phyloP scores from a whole-genome alignment of 495 filamentous ascomycete genomes.

The Penicillium cosmopolitanum region DNA sequence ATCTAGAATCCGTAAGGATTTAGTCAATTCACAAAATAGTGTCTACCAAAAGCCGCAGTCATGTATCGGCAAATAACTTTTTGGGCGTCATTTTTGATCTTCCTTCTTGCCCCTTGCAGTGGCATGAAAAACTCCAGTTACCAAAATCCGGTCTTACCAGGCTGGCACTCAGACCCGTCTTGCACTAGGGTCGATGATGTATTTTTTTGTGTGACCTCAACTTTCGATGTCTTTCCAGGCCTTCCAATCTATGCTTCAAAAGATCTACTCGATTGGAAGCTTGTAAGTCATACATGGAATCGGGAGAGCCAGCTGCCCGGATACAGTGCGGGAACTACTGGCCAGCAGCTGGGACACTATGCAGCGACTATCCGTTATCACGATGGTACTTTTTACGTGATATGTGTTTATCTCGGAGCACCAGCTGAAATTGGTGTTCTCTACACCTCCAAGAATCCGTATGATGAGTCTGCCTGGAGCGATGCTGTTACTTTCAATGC shows the following conservation, averaged over 20 bases:
- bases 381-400: slow-evolving; percentile 26
- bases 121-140: neutral
- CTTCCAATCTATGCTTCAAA: slow-evolving; percentile 32
- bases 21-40: too few relatives aligned
- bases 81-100: neutral
- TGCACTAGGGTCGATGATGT: slow-evolving; percentile 28
- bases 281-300: slow-evolving; percentile 25
- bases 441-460: slow-evolving; percentile 23
- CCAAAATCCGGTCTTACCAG: slow-evolving; percentile 29
- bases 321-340: slow-evolving; percentile 17
- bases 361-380: slow-evolving; percentile 31
- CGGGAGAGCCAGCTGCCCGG: slow-evolving; percentile 13
- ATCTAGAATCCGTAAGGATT: too few relatives aligned
- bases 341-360: slow-evolving; percentile 25
- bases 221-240: slow-evolving; percentile 27
- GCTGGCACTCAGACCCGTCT: slow-evolving; percentile 33
- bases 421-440: slow-evolving; percentile 11
- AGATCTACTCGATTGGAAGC: slow-evolving; percentile 30
- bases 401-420: slow-evolving; percentile 6
- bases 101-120: neutral
- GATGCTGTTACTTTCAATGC: slow-evolving; percentile 21
- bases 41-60: neutral
- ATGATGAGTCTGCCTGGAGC: slow-evolving; percentile 23
- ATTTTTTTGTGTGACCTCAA: slow-evolving; percentile 29
- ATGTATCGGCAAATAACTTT: neutral